A percentile compares a stretch with the other conserved stretches of the same genome.
phyloP scores from a whole-genome alignment of 2,329 filamentous ascomycete species.

The Colletotrichum melonis region DNA sequence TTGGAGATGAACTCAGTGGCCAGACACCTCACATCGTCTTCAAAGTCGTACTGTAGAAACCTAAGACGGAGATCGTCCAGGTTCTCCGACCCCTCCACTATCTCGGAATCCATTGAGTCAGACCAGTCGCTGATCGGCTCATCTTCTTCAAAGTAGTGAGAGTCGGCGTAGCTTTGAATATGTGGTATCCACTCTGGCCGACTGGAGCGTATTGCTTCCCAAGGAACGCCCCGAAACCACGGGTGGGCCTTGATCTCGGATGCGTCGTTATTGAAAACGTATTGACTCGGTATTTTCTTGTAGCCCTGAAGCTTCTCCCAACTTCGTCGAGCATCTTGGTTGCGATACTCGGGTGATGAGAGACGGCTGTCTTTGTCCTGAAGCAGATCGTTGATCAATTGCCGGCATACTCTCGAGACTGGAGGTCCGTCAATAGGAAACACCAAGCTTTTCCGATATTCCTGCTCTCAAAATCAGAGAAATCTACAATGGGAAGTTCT shows the following conservation, averaged over 20 bases:
- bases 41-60: not conserved
- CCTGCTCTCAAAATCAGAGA: slow-evolving; percentile 52
- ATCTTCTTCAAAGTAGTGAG: slow-evolving; percentile 91
- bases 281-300: slow-evolving; percentile 51
- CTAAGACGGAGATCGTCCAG: not conserved
- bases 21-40: not conserved
- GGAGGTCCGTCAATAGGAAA: slow-evolving; percentile 73
- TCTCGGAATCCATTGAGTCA: slow-evolving; percentile 49
- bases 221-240: slow-evolving; percentile 85
- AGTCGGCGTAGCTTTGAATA: slow-evolving; percentile 76
- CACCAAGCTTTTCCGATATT: slow-evolving; percentile 75
- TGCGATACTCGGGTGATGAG: slow-evolving; percentile 62
- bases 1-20: slow-evolving; percentile 54
- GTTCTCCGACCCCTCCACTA: not conserved
- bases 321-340: slow-evolving; percentile 28
- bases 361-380: slow-evolving; percentile 81
- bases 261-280: slow-evolving; percentile 86
- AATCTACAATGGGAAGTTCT: too few species aligned
- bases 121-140: slow-evolving; percentile 75
- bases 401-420: slow-evolving; percentile 78
- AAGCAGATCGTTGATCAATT: slow-evolving; percentile 79
- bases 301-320: slow-evolving; percentile 30
- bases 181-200: slow-evolving; percentile 84
- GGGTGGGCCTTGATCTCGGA: slow-evolving; percentile 89
- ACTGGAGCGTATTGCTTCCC: slow-evolving; percentile 78